Evolutionary conservation across 495 filamentous ascomycete species (phyloP).

Genomic region (Neurospora sp.): DNA sequence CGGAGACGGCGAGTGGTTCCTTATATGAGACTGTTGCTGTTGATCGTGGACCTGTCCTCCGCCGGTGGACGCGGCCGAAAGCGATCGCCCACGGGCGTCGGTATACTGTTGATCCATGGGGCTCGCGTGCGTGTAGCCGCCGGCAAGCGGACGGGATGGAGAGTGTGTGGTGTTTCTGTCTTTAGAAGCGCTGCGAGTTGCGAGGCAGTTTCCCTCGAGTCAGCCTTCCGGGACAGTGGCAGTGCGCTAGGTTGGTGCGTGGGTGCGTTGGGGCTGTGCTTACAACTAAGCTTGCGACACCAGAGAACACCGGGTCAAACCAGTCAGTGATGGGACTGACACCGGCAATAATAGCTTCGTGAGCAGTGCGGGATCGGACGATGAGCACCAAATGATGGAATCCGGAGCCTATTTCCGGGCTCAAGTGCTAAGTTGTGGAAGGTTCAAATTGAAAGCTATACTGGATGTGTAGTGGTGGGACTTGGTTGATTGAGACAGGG

Average conservation of each 20-base stretch:
- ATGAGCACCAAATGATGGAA: neutral
- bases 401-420: neutral
- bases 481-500: neutral
- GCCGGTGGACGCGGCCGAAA: slow-evolving; percentile 28
- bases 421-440: neutral
- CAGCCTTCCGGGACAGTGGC: slow-evolving; percentile 27
- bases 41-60: slow-evolving; percentile 17
- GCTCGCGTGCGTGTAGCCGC: slow-evolving; percentile 11
- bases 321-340: neutral
- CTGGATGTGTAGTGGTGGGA: neutral
- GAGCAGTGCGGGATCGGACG: neutral
- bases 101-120: slow-evolving; percentile 37
- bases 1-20: slow-evolving; percentile 40
- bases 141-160: neutral
- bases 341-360: neutral
- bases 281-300: slow-evolving; percentile 11
- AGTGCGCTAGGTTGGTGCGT: slow-evolving; percentile 10
- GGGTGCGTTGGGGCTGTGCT: slow-evolving; percentile 24
- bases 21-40: slow-evolving; percentile 39
- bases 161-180: slow-evolving; percentile 25
- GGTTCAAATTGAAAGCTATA: neutral
- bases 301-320: neutral
- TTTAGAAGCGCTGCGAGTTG: slow-evolving; percentile 22
- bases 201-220: slow-evolving; percentile 23
- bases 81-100: slow-evolving; percentile 37